Conservation (phyloP, 129 eudicot species). For the Sambucus nigra region DNA sequence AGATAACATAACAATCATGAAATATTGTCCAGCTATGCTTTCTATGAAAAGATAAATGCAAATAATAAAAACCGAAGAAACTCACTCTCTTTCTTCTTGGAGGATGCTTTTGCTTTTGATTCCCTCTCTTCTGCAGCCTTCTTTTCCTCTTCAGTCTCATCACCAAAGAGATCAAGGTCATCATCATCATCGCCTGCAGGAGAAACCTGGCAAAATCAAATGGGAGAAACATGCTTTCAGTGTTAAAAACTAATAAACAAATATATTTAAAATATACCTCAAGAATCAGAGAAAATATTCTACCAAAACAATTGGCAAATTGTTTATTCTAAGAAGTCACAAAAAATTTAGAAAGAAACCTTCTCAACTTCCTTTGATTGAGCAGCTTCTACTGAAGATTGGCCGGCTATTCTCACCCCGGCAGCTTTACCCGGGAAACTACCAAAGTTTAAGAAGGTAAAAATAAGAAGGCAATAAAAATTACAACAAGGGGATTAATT, state of each 20-base stretch:
- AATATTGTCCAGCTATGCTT: too few species aligned
- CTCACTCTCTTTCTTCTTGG: constrained; percentile 98
- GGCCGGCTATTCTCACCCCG: constrained; percentile 49
- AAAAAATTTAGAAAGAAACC: constrained; percentile 18
- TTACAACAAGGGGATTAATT: too few species aligned
- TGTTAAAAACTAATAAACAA: background rate
- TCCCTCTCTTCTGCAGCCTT: constrained; percentile 85
- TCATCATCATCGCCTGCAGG: constrained; percentile 63
- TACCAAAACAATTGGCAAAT: background rate
- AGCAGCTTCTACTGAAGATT: constrained; percentile 43
- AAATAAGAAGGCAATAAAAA: too few species aligned
- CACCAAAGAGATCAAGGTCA: constrained; percentile 91
- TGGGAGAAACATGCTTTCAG: background rate
- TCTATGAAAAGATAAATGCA: background rate
- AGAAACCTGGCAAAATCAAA: constrained; percentile 35
- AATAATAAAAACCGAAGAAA: background rate
- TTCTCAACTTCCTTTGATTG: constrained; percentile 46
- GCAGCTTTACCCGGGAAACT: constrained; percentile 79
- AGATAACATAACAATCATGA: too few species aligned
- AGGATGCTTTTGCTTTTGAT: constrained; percentile 63
- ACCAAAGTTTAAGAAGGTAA: constrained; percentile 2
- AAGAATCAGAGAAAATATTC: background rate
- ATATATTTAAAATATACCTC: background rate
- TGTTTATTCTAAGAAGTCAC: background rate
- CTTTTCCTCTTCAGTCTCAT: constrained; percentile 95